A percentile compares a stretch with the other conserved stretches of the same genome.
Conservation (phyloP, 192 early-diverging fungal genomes). For the Pilobolus umbonatus region DNA sequence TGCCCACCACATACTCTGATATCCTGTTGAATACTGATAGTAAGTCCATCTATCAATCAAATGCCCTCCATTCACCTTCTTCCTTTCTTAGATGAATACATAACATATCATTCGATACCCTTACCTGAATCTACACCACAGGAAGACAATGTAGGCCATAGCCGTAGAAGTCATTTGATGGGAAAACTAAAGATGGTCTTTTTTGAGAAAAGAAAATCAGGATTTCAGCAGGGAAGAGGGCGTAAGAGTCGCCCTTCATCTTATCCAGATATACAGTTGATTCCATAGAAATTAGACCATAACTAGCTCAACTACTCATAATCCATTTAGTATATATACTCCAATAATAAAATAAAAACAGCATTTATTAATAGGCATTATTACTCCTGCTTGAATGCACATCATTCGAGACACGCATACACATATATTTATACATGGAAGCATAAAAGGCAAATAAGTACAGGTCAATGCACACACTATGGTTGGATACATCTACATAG, state of each 20-base stretch:
- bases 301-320: no score
- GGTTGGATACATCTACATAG: no score
- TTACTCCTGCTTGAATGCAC: no score
- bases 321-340: no score
- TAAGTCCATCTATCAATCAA: neutral
- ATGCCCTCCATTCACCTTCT: neutral
- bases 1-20: constrained; percentile 4
- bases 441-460: no score
- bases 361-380: no score
- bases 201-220: constrained; percentile 26
- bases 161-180: constrained; percentile 12
- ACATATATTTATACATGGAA: no score
- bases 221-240: neutral
- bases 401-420: no score
- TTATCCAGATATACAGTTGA: constrained; percentile 22
- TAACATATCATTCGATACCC: constrained; percentile 1
- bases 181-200: constrained; percentile 28
- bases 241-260: constrained; percentile 18
- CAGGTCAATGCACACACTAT: no score
- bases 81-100: neutral
- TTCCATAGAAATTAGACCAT: no score
- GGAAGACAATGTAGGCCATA: constrained; percentile 3
- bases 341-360: no score
- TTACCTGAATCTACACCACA: neutral
- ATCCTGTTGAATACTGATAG: neutral